These are phyloP conservation scores for Kalmanozyma brasiliensis DNA, from an alignment of 1,284 basidiomycete genomes.

Conservation along the genomic window DNA sequence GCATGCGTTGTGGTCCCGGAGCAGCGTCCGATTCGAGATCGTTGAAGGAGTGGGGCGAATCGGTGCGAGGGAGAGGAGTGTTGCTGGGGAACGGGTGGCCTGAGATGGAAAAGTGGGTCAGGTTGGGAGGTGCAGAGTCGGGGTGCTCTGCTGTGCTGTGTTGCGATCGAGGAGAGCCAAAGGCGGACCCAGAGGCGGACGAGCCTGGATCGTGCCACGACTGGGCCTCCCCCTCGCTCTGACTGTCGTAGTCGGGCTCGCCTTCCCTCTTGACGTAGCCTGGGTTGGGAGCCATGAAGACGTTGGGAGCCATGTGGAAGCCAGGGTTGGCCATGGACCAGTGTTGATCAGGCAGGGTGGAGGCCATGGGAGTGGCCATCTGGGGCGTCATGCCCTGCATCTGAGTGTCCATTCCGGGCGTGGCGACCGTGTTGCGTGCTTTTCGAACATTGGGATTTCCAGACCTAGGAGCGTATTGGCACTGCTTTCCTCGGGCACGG, in stretches of 20 bases:
- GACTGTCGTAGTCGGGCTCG: slow-evolving; percentile 45
- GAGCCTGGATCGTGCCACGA: slow-evolving; percentile 39
- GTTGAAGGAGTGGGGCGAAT: slow-evolving; percentile 46
- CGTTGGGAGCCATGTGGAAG: slow-evolving; percentile 18
- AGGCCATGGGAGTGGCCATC: slow-evolving; percentile 10
- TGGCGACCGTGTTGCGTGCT: slow-evolving; percentile 28
- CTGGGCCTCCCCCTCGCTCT: slow-evolving; percentile 42
- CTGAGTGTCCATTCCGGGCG: slow-evolving; percentile 17
- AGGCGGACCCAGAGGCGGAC: slow-evolving; percentile 27
- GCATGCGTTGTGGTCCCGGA: slow-evolving; percentile 31
- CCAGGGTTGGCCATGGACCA: slow-evolving; percentile 34
- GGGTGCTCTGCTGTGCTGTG: slow-evolving; percentile 24
- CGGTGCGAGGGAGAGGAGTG: slow-evolving; percentile 35
- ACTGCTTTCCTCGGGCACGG: slow-evolving; percentile 54
- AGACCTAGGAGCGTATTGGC: slow-evolving; percentile 57
- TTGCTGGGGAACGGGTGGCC: slow-evolving; percentile 13
- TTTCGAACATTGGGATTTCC: slow-evolving; percentile 60
- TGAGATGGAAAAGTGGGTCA: slow-evolving; percentile 36
- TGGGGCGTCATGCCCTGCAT: slow-evolving; percentile 29
- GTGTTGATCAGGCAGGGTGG: slow-evolving; percentile 16
- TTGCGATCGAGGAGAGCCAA: slow-evolving; percentile 36
- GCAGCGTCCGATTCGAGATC: slow-evolving; percentile 36
- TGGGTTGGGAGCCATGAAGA: slow-evolving; percentile 33
- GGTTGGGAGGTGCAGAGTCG: slow-evolving; percentile 35
- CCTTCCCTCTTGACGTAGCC: slow-evolving; percentile 35